Conservation (phyloP, 2,329 filamentous ascomycete genomes). For the Ceratocystis smalleyi region DNA sequence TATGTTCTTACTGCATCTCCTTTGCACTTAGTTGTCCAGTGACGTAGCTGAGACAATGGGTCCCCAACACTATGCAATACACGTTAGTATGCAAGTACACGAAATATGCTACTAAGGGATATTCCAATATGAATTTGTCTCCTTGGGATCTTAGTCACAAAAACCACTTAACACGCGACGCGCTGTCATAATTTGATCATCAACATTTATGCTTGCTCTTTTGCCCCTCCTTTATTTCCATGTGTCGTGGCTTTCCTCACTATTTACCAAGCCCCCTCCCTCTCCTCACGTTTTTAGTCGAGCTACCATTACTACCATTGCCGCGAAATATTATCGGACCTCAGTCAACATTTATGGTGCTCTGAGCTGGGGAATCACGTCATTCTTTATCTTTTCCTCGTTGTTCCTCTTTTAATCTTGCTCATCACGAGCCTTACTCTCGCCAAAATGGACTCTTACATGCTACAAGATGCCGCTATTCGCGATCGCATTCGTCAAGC, state of each 20-base stretch:
- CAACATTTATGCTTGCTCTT: conserved; percentile 1
- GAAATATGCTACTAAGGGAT: background rate
- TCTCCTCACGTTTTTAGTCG: background rate
- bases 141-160: background rate
- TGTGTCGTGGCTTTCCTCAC: background rate
- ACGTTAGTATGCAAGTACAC: background rate
- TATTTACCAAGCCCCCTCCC: no score
- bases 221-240: conserved; percentile 13
- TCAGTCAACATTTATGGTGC: background rate
- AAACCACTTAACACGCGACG: conserved; percentile 17
- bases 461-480: conserved; percentile 71
- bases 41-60: background rate
- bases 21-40: background rate
- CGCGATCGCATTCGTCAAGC: conserved; percentile 72
- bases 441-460: conserved; percentile 50
- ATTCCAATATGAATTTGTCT: background rate
- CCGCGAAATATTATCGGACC: background rate
- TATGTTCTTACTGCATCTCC: background rate
- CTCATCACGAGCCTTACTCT: background rate
- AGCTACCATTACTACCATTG: background rate
- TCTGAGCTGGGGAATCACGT: background rate
- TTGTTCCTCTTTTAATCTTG: background rate
- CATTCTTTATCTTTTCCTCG: background rate
- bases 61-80: background rate
- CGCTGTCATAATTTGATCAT: conserved; percentile 3